Percentiles rank a stretch among this genome's conserved stretches.
Evolutionary conservation across 2,329 filamentous ascomycete genomes (phyloP).

Genomic region (Aspergillus japonicus): DNA sequence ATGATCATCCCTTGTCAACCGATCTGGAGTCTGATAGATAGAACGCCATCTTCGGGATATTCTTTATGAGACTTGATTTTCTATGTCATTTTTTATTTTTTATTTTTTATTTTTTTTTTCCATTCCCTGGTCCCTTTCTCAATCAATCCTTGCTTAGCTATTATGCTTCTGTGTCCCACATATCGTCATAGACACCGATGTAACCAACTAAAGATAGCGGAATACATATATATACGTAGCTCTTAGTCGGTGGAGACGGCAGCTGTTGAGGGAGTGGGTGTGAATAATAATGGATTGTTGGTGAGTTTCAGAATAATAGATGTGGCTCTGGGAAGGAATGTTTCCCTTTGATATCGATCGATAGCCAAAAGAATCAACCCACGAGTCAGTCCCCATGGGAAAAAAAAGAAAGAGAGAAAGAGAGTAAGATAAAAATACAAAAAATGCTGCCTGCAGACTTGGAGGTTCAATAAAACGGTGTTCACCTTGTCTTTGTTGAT

Average conservation of each 20-base stretch:
- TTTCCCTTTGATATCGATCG: neutral
- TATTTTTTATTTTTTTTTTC: neutral
- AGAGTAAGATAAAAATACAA: neutral
- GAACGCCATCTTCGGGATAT: neutral
- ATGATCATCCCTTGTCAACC: conserved; percentile 16
- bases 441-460: too few relatives aligned
- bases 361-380: neutral
- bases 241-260: neutral
- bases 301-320: conserved; percentile 15
- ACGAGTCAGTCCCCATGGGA: neutral
- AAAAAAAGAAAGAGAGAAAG: too few relatives aligned
- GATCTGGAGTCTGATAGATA: neutral
- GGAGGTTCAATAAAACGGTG: too few relatives aligned
- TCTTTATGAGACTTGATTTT: neutral
- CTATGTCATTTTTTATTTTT: too few relatives aligned
- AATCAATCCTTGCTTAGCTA: conserved; percentile 1
- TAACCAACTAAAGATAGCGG: neutral
- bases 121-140: conserved; percentile 9
- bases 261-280: neutral
- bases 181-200: neutral
- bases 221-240: neutral
- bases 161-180: neutral
- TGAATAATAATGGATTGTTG: conserved; percentile 2
- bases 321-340: conserved; percentile 6
- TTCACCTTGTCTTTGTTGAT: too few relatives aligned